Evolutionary conservation across 345 rosid genomes (phyloP), one percentile per base, ranked within the genome.

Genomic region (Streptanthus diversifolius): DNA sequence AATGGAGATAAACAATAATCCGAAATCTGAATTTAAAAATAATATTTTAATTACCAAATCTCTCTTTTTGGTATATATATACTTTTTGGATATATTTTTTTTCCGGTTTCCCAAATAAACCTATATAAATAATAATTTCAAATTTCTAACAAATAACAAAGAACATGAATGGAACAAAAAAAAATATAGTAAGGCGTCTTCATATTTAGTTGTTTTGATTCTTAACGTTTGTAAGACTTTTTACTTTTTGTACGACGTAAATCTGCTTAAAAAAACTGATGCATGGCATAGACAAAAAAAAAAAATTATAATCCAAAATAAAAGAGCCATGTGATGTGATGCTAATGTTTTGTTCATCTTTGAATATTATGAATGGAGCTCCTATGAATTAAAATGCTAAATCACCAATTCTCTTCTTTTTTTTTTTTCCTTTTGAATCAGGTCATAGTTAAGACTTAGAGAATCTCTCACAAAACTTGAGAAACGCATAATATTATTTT

Each of bases 401-500:
- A 40, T 22, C 33, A 22, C 18, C 12, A n/a, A n/a, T n/a, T n/a
- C n/a, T n/a, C n/a, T n/a, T n/a, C n/a, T n/a, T n/a, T n/a, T n/a
- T n/a, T n/a, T n/a, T 14, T 39, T 48, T 27, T 53, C 59, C 12
- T 9, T 14, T 21, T 13, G 17, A 14, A 22, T 35, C 21, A 9
- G n/a, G 1, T 37, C 49, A 52, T 55, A 43, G 47, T n/a, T 7
- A 27, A 40, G 55, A 47, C 29, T 15, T 14, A 30, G 30, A 49
- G 15, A 24, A 49, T 49, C 14, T 49, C 29, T 12, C 55, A 60
- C 49, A 59, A 17, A 68, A 47, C 66, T 47, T 70, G 15, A 47
- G 51, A 48, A 60, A 30, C 5, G 4, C 75, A 39, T 51, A 71
- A 62, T 8, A 36, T 71, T 39, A 0, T 61, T 71, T 49, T 71